phyloP scores from a whole-genome alignment of 768 basidiomycete genomes.

The Lepiota venenata region DNA sequence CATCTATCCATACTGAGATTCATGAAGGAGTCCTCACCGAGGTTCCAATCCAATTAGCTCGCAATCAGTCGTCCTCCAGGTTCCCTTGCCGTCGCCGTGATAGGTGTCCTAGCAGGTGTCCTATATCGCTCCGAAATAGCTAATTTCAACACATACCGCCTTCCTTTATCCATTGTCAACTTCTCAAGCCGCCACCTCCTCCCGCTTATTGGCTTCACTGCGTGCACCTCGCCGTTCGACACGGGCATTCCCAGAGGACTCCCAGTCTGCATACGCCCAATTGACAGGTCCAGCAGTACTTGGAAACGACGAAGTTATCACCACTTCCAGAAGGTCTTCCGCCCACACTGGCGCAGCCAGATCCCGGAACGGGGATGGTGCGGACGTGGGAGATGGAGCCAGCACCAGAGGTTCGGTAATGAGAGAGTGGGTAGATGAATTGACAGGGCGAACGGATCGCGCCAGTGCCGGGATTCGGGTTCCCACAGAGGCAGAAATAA shows the following conservation, averaged over 20 bases:
- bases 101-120: constrained; percentile 71
- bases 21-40: not conserved
- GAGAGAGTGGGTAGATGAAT: constrained; percentile 76
- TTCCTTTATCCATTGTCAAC: constrained; percentile 55
- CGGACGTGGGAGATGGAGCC: constrained; percentile 21
- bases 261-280: constrained; percentile 20
- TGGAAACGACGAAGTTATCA: constrained; percentile 57
- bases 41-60: constrained; percentile 41
- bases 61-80: constrained; percentile 64
- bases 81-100: constrained; percentile 54
- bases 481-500: constrained; percentile 74
- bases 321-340: constrained; percentile 42
- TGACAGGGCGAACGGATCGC: constrained; percentile 63
- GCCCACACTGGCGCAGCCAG: constrained; percentile 1
- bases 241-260: constrained; percentile 67
- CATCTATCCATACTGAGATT: not conserved
- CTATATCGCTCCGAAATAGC: constrained; percentile 83
- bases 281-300: constrained; percentile 18
- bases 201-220: constrained; percentile 66
- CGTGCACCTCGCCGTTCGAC: constrained; percentile 63
- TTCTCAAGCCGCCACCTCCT: constrained; percentile 56
- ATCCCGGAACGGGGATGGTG: constrained; percentile 18
- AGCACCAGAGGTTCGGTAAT: constrained; percentile 47
- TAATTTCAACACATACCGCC: constrained; percentile 74
- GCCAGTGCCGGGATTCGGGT: constrained; percentile 58